Evolutionary conservation across 2,329 filamentous ascomycete genomes (phyloP).

Genomic region (Bipolaris cookei): DNA sequence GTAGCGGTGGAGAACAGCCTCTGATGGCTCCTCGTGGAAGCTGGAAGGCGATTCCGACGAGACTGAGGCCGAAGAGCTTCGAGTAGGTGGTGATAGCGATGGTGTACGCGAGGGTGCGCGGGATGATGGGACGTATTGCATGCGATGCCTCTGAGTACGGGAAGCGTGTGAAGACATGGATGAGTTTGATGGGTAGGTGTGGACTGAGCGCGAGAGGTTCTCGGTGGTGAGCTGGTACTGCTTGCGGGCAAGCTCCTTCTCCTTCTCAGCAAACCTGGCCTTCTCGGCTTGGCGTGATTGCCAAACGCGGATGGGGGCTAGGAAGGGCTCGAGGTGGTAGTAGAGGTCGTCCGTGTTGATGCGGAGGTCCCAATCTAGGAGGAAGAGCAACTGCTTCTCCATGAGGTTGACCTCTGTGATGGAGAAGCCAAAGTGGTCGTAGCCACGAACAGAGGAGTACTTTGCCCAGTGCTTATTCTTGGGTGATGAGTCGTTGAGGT

Average conservation of each 20-base stretch:
- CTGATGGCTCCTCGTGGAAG: conserved; percentile 42
- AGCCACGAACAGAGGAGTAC: conserved; percentile 79
- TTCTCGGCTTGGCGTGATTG: conserved; percentile 62
- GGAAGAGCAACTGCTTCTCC: conserved; percentile 97
- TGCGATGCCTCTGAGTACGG: conserved; percentile 29
- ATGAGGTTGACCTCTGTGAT: conserved; percentile 97
- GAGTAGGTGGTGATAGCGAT: conserved; percentile 56
- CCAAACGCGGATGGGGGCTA: conserved; percentile 77
- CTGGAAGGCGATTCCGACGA: conserved; percentile 45
- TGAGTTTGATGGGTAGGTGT: conserved; percentile 47
- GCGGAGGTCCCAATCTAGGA: conserved; percentile 92
- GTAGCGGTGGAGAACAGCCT: conserved; percentile 50
- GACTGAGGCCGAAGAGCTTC: conserved; percentile 46
- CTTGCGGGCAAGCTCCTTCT: conserved; percentile 51
- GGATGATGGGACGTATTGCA: conserved; percentile 41
- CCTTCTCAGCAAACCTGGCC: conserved; percentile 54
- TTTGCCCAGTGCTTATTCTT: conserved; percentile 99
- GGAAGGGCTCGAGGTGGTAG: conserved; percentile 83
- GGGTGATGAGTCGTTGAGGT: conserved; percentile 96
- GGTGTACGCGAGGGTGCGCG: conserved; percentile 55
- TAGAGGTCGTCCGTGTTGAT: conserved; percentile 87
- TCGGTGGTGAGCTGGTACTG: conserved; percentile 50
- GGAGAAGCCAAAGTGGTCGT: conserved; percentile 84
- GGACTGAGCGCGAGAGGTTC: conserved; percentile 45
- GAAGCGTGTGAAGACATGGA: conserved; percentile 45